Evolutionary conservation across 2,329 filamentous ascomycete genomes (phyloP).

Genomic region (Myriosclerotinia duriaeana): DNA sequence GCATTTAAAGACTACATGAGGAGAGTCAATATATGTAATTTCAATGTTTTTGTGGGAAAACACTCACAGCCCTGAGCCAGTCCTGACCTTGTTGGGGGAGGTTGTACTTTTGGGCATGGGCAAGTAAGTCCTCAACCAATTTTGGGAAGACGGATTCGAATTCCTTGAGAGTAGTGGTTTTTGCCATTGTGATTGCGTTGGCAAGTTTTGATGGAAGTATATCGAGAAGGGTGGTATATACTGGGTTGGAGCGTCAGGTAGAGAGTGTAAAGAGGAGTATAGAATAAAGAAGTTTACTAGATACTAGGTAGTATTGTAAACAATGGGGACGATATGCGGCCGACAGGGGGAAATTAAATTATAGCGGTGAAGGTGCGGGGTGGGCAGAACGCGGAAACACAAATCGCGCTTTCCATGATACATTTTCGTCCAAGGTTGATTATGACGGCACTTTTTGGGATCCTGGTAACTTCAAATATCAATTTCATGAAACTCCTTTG

Average conservation of each 20-base stretch:
- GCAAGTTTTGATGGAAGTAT: neutral
- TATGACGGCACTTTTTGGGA: neutral
- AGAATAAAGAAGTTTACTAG: neutral
- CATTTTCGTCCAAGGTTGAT: neutral
- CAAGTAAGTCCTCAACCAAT: conserved; percentile 77
- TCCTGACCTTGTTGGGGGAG: conserved; percentile 76
- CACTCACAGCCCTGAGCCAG: conserved; percentile 66
- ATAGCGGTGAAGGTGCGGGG: conserved; percentile 25
- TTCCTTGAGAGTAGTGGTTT: conserved; percentile 76
- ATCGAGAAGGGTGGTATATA: conserved; percentile 17
- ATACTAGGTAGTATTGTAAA: no score
- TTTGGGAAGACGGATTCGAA: conserved; percentile 90
- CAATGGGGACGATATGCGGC: no score
- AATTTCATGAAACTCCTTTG: neutral
- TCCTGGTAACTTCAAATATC: neutral
- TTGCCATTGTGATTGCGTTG: conserved; percentile 50
- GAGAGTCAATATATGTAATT: conserved; percentile 21
- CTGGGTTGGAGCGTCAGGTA: conserved; percentile 3
- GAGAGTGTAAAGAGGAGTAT: neutral
- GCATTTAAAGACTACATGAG: conserved; percentile 67
- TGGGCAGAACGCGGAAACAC: conserved; percentile 20
- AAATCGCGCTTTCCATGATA: conserved; percentile 23
- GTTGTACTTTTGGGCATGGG: conserved; percentile 77
- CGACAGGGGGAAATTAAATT: conserved; percentile 6
- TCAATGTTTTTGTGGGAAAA: neutral